A percentile compares a stretch with the other conserved stretches of the same genome.
Conservation (phyloP, 1,284 basidiomycete genomes). For the Ganoderma resinaceum region DNA sequence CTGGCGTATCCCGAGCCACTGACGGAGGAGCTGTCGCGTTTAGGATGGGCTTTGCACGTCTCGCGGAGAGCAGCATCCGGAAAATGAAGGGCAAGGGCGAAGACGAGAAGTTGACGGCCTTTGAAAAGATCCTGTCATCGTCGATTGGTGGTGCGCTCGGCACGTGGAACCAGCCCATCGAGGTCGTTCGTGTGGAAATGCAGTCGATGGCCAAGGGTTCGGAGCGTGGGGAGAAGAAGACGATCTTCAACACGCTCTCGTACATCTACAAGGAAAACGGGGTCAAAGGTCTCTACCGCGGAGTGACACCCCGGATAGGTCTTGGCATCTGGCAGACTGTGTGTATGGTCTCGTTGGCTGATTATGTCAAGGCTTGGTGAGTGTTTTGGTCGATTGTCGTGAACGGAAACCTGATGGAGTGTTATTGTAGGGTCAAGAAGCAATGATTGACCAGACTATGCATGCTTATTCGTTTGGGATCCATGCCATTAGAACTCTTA, state of each 20-base stretch:
- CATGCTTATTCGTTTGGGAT: constrained; percentile 2
- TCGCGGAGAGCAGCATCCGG: constrained; percentile 88
- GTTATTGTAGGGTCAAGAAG: constrained; percentile 42
- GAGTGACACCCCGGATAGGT: constrained; percentile 95
- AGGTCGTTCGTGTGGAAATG: constrained; percentile 98
- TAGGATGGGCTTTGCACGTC: constrained; percentile 96
- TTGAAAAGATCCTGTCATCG: constrained; percentile 92
- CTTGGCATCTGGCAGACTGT: constrained; percentile 97
- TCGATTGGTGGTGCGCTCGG: constrained; percentile 94
- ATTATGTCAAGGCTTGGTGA: constrained; percentile 89
- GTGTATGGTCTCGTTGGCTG: constrained; percentile 98
- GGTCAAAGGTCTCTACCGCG: constrained; percentile 96
- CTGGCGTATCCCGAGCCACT: neutral
- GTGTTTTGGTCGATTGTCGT: constrained; percentile 32
- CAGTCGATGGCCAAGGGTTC: constrained; percentile 95
- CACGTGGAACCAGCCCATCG: constrained; percentile 99
- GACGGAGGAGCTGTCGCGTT: neutral
- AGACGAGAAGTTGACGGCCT: constrained; percentile 75
- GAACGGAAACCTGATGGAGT: constrained; percentile 11
- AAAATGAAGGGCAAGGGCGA: constrained; percentile 80
- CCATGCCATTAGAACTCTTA: constrained; percentile 17
- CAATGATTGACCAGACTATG: constrained; percentile 16
- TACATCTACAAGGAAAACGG: constrained; percentile 98
- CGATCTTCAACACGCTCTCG: constrained; percentile 87
- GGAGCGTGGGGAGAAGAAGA: constrained; percentile 90